phyloP scores from a whole-genome alignment of 108 stramenopile species.

The Epithemia pelagica region DNA sequence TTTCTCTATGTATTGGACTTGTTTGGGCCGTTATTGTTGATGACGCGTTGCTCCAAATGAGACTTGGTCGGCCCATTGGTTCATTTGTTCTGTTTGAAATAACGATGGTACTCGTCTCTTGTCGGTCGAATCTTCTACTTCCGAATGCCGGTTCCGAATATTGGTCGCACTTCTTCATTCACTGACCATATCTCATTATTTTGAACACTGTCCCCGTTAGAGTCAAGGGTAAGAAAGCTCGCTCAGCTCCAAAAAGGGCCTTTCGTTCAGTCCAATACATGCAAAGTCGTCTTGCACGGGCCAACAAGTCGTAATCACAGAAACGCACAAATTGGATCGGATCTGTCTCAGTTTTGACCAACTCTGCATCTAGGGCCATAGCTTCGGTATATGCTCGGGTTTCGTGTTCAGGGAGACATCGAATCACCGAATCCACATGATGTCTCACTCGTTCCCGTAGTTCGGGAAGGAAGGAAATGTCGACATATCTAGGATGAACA shows the following conservation, averaged over 20 bases:
- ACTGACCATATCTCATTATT: too few relatives aligned
- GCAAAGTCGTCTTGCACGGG: neutral
- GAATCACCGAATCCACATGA: neutral
- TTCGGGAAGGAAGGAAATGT: neutral
- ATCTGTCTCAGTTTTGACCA: neutral
- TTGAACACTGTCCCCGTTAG: neutral
- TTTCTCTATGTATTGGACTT: too few relatives aligned
- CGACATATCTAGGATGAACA: too few relatives aligned
- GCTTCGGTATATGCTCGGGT: neutral
- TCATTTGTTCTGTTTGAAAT: too few relatives aligned
- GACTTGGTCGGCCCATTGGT: too few relatives aligned
- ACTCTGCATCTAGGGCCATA: neutral
- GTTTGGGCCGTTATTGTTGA: too few relatives aligned
- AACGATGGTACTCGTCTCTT: too few relatives aligned
- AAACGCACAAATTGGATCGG: neutral
- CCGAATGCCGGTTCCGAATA: too few relatives aligned
- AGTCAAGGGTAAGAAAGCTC: neutral
- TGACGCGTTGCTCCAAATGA: too few relatives aligned
- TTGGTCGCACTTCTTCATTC: too few relatives aligned
- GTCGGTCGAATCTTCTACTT: too few relatives aligned
- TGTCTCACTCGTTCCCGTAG: neutral
- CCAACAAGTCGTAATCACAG: neutral
- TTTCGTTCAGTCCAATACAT: neutral
- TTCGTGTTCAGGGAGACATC: neutral
- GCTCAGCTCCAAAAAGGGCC: neutral